Conservation (phyloP, 148 eudicot species). For the Nepenthes gracilis region DNA sequence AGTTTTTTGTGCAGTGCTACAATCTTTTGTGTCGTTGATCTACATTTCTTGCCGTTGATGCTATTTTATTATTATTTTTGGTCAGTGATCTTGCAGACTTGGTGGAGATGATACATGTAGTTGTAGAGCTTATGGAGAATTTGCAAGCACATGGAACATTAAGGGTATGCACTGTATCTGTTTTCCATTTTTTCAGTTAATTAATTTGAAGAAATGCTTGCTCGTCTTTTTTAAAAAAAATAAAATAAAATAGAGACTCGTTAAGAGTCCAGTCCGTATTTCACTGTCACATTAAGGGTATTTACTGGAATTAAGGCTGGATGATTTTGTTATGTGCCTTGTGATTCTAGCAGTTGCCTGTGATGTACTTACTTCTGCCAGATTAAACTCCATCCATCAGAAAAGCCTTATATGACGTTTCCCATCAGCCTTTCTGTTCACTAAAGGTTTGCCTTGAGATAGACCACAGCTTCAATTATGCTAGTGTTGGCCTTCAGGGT, state of each 20-base stretch:
- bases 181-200: neutral
- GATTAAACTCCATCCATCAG: too few relatives aligned
- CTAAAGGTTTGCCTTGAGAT: neutral
- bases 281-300: too few relatives aligned
- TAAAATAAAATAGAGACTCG: too few relatives aligned
- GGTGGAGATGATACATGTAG: slow-evolving; percentile 68
- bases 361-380: too few relatives aligned
- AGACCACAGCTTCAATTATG: too few relatives aligned
- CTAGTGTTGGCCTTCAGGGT: too few relatives aligned
- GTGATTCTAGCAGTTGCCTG: too few relatives aligned
- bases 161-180: slow-evolving; percentile 43
- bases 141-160: slow-evolving; percentile 83
- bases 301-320: too few relatives aligned
- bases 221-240: neutral
- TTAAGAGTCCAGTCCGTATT: too few relatives aligned
- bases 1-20: neutral
- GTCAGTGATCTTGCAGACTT: slow-evolving; percentile 87
- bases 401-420: too few relatives aligned
- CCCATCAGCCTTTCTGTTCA: too few relatives aligned
- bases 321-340: too few relatives aligned
- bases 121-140: slow-evolving; percentile 79
- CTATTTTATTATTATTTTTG: slow-evolving; percentile 10
- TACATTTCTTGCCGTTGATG: slow-evolving; percentile 11
- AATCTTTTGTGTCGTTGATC: neutral
- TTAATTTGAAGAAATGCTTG: neutral